Evolutionary conservation across 2,329 filamentous ascomycete genomes (phyloP).

Genomic region (Xylaria sp.): DNA sequence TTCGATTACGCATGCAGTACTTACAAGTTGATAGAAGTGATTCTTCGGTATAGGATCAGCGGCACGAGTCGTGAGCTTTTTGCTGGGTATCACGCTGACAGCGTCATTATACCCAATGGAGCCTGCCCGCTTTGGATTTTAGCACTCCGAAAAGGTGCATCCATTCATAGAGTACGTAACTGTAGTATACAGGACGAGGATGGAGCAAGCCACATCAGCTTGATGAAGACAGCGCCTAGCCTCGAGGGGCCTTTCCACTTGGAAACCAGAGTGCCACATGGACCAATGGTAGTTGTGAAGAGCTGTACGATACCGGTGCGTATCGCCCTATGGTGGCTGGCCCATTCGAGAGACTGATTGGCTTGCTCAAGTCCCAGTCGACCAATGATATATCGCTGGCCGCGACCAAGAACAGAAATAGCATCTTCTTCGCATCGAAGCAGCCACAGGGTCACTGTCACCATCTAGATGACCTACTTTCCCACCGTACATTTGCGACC

Average conservation of each 20-base stretch:
- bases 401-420: conserved; percentile 44
- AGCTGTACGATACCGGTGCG: conserved; percentile 32
- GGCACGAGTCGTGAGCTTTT: conserved; percentile 17
- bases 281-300: conserved; percentile 42
- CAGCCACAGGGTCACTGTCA: conserved; percentile 21
- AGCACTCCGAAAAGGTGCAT: conserved; percentile 7
- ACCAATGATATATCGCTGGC: conserved; percentile 21
- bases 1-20: not conserved
- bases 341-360: conserved; percentile 41
- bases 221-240: conserved; percentile 17
- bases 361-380: conserved; percentile 38
- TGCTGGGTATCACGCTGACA: conserved; percentile 4
- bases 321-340: conserved; percentile 38
- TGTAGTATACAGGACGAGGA: not conserved
- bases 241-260: not conserved
- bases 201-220: conserved; percentile 15
- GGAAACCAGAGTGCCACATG: conserved; percentile 23
- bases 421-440: conserved; percentile 36
- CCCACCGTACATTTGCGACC: conserved; percentile 24
- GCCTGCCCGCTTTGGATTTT: conserved; percentile 7
- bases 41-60: conserved; percentile 12
- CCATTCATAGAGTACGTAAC: not conserved
- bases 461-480: conserved; percentile 28
- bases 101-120: conserved; percentile 11
- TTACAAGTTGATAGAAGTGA: conserved; percentile 4